Evolutionary conservation across 768 basidiomycete species (phyloP).

Genomic region (Dentipellis fragilis): DNA sequence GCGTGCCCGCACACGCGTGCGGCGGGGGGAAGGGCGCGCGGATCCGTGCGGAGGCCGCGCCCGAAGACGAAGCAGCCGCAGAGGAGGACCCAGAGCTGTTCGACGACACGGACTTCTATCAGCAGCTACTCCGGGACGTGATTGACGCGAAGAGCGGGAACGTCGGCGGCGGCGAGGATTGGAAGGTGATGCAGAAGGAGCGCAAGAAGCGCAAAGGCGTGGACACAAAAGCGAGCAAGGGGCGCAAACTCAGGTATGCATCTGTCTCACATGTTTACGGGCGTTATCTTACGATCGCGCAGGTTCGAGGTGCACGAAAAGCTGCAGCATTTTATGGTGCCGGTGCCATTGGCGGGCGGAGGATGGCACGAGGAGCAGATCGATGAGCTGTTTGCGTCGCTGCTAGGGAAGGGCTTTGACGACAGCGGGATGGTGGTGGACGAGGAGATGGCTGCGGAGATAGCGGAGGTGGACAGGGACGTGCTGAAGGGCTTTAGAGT

Average conservation of each 20-base stretch:
- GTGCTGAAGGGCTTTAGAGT: slow-evolving; percentile 2
- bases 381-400: slow-evolving; percentile 85
- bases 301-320: slow-evolving; percentile 95
- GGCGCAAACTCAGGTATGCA: slow-evolving; percentile 74
- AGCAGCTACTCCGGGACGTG: slow-evolving; percentile 82
- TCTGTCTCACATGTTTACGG: slow-evolving; percentile 4
- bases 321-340: slow-evolving; percentile 94
- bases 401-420: slow-evolving; percentile 60
- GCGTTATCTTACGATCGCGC: slow-evolving; percentile 5
- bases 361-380: slow-evolving; percentile 95
- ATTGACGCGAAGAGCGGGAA: slow-evolving; percentile 55
- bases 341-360: slow-evolving; percentile 45
- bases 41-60: slow-evolving; percentile 20
- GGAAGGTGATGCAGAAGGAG: slow-evolving; percentile 56
- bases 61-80: slow-evolving; percentile 22
- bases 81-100: slow-evolving; percentile 43
- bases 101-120: slow-evolving; percentile 91
- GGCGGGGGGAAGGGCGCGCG: slow-evolving; percentile 39
- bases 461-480: not conserved
- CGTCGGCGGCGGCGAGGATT: slow-evolving; percentile 39
- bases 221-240: slow-evolving; percentile 95
- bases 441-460: not conserved
- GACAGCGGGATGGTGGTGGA: not conserved
- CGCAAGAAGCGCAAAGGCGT: slow-evolving; percentile 61
- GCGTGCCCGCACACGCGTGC: slow-evolving; percentile 51